Base-by-base conservation (phyloP, 169 alveolate species). In the Ichthyophthirius multifiliis region DNA sequence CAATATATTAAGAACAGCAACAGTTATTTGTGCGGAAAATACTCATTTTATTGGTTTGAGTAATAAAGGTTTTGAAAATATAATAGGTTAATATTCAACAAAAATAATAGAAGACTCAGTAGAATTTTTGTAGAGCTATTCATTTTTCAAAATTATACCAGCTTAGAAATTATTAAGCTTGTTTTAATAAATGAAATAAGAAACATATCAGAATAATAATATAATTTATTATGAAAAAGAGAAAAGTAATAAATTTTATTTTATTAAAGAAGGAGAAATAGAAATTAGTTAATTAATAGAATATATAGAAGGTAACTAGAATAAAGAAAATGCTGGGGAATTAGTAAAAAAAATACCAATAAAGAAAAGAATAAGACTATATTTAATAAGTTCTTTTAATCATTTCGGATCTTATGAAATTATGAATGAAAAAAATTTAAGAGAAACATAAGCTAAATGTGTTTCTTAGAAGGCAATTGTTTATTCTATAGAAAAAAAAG, bases 1-100 rank as follows among this genome's bases (percentile, higher is more conserved):
- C 23, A 4, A 46, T 45, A 18, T 45, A 45, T 3, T 23, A 27
- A 55, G 71, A 23, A 20, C 71, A 1, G 71, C 71, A 5, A 55
- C 71, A 55, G 31, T 55, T 15, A 5, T 55, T 6, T 27, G 23
- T 15, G 31, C 23, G 31, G 71, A 55, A 16, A 39, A 55, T 55
- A 55, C 71, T 20, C 71, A 55, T 55, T 55, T 55, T 55, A 55
- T 55, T 34, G 31, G 71, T 23, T 23, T 55, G 12, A 55, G 71
- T 55, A 55, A 55, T 13, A 39, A 55, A 55, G 71, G 71, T 27
- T 55, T 55, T 23, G 31, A 55, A 6, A 23, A 55, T 12, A 39
- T 55, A 4, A 27, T 55, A 2, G 31, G 71, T 39, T 27, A 27
- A 1, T 55, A 55, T 18, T 27, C 23, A 55, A 39, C 71, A 27